phyloP scores from a whole-genome alignment of 208 protist species.

The Novymonas esmeraldas region DNA sequence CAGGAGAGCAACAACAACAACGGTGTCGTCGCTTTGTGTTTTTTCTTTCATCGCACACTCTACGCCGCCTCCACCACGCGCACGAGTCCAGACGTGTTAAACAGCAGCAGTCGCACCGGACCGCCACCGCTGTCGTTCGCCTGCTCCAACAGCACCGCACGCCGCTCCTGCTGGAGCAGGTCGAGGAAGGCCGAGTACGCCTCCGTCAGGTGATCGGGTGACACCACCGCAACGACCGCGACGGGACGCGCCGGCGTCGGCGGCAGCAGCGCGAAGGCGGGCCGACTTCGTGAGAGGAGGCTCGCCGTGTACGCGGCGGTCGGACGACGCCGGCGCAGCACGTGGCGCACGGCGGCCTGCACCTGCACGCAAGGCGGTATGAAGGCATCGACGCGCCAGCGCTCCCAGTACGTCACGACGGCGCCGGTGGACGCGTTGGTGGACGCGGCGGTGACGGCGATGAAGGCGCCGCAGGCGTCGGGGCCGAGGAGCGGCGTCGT shows the following conservation, averaged over 20 bases:
- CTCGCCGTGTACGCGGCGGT: not conserved
- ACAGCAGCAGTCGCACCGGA: conserved; percentile 23
- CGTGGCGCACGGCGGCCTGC: conserved; percentile 46
- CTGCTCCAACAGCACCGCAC: not conserved
- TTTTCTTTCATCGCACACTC: no score
- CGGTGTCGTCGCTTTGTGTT: no score
- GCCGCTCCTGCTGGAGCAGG: conserved; percentile 10
- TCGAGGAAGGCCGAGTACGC: conserved; percentile 35
- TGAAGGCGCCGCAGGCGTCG: not conserved
- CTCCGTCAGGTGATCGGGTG: conserved; percentile 31
- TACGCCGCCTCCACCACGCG: not conserved
- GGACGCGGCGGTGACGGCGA: not conserved
- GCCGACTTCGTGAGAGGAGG: not conserved
- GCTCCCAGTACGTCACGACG: conserved; percentile 35
- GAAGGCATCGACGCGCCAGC: conserved; percentile 60
- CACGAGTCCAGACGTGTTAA: conserved; percentile 18
- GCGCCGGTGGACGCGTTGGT: not conserved
- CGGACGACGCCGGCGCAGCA: conserved; percentile 34
- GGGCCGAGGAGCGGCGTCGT: conserved; percentile 9
- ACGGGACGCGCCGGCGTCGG: conserved; percentile 3
- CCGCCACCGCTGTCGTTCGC: not conserved
- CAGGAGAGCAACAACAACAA: no score
- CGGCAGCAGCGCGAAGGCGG: not conserved
- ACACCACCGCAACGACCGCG: conserved; percentile 38
- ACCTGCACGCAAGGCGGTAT: conserved; percentile 55